Evolutionary conservation across 345 rosid genomes (phyloP).

Genomic region (Euphorbia pulcherrima): DNA sequence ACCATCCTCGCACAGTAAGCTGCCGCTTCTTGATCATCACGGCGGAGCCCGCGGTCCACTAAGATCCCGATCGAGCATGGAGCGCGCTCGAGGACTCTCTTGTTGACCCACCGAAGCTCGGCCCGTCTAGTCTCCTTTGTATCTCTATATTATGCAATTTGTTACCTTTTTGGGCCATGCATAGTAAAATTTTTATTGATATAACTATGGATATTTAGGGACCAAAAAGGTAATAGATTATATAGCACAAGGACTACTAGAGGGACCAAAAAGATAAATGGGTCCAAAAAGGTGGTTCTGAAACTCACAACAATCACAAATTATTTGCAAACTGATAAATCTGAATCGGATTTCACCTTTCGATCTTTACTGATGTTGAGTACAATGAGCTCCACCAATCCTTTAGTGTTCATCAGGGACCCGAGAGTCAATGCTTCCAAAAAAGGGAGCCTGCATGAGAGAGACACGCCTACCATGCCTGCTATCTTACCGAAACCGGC

Average conservation of each 20-base stretch:
- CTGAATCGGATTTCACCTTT: conserved; percentile 34
- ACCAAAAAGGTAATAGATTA: too few relatives aligned
- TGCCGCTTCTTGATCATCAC: conserved; percentile 77
- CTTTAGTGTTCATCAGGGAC: conserved; percentile 74
- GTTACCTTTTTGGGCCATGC: too few relatives aligned
- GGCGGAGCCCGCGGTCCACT: conserved; percentile 78
- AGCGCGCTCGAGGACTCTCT: conserved; percentile 56
- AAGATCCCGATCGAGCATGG: conserved; percentile 75
- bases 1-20: conserved; percentile 72
- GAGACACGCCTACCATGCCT: conserved; percentile 53
- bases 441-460: conserved; percentile 40
- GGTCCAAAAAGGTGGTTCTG: too few relatives aligned
- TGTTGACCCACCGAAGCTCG: conserved; percentile 51
- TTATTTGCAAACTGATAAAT: not conserved
- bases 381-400: conserved; percentile 86
- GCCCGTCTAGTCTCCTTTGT: conserved; percentile 52
- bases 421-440: conserved; percentile 60
- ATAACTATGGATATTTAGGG: too few relatives aligned
- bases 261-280: too few relatives aligned
- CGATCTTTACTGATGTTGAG: conserved; percentile 78
- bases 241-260: too few relatives aligned
- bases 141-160: too few relatives aligned
- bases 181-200: too few relatives aligned
- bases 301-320: not conserved
- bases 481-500: conserved; percentile 66